phyloP scores from a whole-genome alignment of 75 land plant species.

The Adiantum capillusveneris region DNA sequence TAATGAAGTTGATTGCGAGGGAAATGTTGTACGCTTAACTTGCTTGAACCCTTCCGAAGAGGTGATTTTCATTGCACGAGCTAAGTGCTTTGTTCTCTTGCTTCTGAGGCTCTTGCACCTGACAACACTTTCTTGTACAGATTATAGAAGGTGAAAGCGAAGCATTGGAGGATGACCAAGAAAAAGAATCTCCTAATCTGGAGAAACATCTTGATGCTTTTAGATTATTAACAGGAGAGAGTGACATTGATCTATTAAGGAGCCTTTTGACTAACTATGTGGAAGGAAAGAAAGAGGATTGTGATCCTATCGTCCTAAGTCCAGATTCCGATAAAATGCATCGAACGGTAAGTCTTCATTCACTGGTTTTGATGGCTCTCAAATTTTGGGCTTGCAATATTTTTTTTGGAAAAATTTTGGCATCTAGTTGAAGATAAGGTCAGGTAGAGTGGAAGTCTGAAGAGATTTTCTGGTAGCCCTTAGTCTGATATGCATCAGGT shows the following conservation, averaged over 20 bases:
- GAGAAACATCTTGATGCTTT: slow-evolving; percentile 52
- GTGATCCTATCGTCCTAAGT: slow-evolving; percentile 50
- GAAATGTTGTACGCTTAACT: slow-evolving; percentile 63
- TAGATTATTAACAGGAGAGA: slow-evolving; percentile 53
- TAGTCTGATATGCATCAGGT: no score
- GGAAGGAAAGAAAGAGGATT: slow-evolving; percentile 21
- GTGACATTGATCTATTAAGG: slow-evolving; percentile 52
- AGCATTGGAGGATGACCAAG: slow-evolving; percentile 6
- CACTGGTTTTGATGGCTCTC: no score
- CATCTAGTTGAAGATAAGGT: no score
- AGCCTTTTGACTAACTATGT: slow-evolving; percentile 39
- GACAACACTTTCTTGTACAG: slow-evolving; percentile 6
- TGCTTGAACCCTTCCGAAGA: slow-evolving; percentile 53
- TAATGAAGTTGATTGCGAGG: slow-evolving; percentile 71
- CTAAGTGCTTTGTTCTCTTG: no score
- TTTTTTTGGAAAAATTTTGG: no score
- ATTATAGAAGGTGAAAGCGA: slow-evolving; percentile 7
- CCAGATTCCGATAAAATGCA: slow-evolving; percentile 71
- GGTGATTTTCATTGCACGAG: slow-evolving; percentile 19
- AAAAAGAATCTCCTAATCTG: slow-evolving; percentile 16
- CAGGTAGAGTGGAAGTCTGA: no score
- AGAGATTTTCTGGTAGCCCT: no score
- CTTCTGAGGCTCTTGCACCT: no score
- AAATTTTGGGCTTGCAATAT: no score
- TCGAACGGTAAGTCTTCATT: slow-evolving; percentile 54